phyloP scores from a whole-genome alignment of 1,284 basidiomycete genomes.

The Rhodotorula mucilaginosa region DNA sequence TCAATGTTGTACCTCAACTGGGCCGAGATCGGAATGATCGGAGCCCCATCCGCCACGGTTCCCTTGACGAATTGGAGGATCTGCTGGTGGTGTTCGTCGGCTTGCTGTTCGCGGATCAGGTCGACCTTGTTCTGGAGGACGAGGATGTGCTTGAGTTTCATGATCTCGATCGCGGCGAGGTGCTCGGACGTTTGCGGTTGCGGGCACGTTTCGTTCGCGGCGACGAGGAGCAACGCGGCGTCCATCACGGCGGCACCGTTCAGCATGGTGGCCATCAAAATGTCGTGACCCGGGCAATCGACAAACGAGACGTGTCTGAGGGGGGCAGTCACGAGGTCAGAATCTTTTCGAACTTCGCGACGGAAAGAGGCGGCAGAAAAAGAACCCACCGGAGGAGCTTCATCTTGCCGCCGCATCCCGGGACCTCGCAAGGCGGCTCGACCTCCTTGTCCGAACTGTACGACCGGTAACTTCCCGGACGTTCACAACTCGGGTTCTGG shows the following conservation, averaged over 20 bases:
- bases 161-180: constrained; percentile 97
- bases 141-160: constrained; percentile 97
- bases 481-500: constrained; percentile 83
- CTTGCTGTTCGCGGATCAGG: constrained; percentile 85
- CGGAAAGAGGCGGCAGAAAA: not conserved
- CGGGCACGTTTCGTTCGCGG: constrained; percentile 96
- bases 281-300: constrained; percentile 59
- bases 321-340: not conserved
- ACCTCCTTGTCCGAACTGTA: constrained; percentile 94
- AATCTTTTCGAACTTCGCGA: not conserved
- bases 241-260: constrained; percentile 99
- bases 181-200: constrained; percentile 99
- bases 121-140: constrained; percentile 93
- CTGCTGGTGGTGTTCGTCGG: constrained; percentile 88
- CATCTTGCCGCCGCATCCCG: constrained; percentile 86
- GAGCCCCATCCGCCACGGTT: constrained; percentile 92
- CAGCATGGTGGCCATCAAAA: constrained; percentile 98
- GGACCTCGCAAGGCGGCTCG: constrained; percentile 85
- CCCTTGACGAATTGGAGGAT: constrained; percentile 90
- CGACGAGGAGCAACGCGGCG: constrained; percentile 89
- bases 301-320: constrained; percentile 89
- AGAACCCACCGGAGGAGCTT: constrained; percentile 64
- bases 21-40: constrained; percentile 97
- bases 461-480: constrained; percentile 90
- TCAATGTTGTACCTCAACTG: constrained; percentile 99